Evolutionary conservation across 345 rosid species (phyloP).

Genomic region (Camelina hispida): DNA sequence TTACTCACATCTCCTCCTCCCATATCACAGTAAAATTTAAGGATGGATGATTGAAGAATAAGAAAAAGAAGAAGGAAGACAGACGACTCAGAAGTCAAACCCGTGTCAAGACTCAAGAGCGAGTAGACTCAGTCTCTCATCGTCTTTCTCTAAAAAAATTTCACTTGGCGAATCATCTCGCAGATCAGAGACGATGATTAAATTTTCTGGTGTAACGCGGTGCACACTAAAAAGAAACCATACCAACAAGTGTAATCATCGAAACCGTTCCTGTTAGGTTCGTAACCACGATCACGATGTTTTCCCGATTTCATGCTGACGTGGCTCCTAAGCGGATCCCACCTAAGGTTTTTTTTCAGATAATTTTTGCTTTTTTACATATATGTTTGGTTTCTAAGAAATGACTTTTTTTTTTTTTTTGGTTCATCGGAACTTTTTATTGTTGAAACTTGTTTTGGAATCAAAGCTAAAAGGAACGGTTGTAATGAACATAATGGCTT

Average conservation of each 20-base stretch:
- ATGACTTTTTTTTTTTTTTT: background rate
- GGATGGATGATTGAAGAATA: background rate
- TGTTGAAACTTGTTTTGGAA: too few species aligned
- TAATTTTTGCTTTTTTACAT: background rate
- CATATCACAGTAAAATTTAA: slow-evolving; percentile 23
- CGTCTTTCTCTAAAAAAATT: background rate
- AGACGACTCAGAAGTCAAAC: slow-evolving; percentile 28
- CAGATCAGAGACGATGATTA: slow-evolving; percentile 20
- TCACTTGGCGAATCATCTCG: background rate
- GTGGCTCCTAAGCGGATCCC: slow-evolving; percentile 5
- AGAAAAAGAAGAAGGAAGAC: background rate
- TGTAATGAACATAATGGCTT: too few species aligned
- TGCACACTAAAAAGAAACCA: background rate
- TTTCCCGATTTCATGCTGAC: slow-evolving; percentile 9
- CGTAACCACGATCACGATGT: slow-evolving; percentile 10
- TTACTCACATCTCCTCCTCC: slow-evolving; percentile 38
- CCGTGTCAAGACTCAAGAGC: slow-evolving; percentile 20
- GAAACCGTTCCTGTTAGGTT: background rate
- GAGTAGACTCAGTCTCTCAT: slow-evolving; percentile 34
- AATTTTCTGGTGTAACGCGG: background rate
- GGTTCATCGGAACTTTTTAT: too few species aligned
- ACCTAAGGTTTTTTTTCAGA: background rate
- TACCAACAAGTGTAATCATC: background rate
- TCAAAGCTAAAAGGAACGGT: too few species aligned
- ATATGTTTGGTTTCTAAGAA: background rate